These are phyloP conservation scores for Rubus parviflorus DNA, from an alignment of 306 rosid species.

Conservation along the genomic window DNA sequence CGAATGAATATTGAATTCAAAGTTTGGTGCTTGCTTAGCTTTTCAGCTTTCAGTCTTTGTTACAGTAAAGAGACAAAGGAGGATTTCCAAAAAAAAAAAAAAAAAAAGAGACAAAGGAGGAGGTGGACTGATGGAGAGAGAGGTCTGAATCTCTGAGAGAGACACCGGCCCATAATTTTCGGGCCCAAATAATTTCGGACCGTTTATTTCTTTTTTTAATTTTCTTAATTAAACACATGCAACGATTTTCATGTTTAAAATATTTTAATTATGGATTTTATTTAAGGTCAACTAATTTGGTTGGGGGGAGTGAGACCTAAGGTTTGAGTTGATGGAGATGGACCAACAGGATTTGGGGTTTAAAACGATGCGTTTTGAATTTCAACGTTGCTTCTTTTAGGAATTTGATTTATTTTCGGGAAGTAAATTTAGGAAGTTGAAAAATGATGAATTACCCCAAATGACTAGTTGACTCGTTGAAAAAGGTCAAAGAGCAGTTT, in stretches of 20 bases:
- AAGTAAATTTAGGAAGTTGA: not conserved
- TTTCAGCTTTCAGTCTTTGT: not conserved
- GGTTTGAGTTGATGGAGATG: conserved; percentile 7
- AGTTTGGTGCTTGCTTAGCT: conserved; percentile 10
- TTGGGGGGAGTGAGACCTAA: conserved; percentile 13
- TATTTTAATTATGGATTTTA: not conserved
- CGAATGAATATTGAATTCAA: conserved; percentile 22
- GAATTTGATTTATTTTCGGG: not conserved
- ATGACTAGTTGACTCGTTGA: no score
- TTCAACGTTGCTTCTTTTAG: not conserved
- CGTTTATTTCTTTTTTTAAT: not conserved
- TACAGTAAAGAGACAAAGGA: not conserved
- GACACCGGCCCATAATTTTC: conserved; percentile 23
- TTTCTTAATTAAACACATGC: not conserved
- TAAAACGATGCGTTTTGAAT: not conserved
- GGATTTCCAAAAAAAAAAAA: no score
- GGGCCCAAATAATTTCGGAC: conserved; percentile 27
- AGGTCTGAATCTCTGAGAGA: not conserved
- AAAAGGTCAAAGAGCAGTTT: no score
- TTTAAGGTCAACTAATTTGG: conserved; percentile 12
- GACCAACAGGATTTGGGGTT: not conserved
- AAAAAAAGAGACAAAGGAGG: not conserved
- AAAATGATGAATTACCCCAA: not conserved
- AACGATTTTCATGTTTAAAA: not conserved
- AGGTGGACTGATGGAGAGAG: not conserved